Evolutionary conservation across 768 basidiomycete species (phyloP).

Genomic region (Boletus fagicola): DNA sequence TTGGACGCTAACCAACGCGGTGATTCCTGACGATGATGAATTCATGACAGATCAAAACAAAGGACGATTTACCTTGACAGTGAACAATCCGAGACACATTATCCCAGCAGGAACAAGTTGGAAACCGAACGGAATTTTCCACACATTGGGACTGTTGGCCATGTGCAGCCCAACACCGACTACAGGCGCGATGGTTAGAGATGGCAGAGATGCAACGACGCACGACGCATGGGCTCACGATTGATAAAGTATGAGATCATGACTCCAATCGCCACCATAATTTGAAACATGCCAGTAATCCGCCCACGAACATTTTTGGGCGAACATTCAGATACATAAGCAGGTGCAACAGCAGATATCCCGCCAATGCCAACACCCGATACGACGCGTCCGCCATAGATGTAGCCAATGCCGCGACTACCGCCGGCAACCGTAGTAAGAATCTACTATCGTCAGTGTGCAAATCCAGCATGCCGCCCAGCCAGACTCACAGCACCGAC

Average conservation of each 20-base stretch:
- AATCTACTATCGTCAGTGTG: conserved; percentile 40
- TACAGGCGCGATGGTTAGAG: conserved; percentile 22
- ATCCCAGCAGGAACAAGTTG: conserved; percentile 75
- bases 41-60: background rate
- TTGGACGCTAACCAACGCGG: conserved; percentile 75
- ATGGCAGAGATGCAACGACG: conserved; percentile 7
- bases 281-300: conserved; percentile 84
- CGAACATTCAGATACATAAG: conserved; percentile 83
- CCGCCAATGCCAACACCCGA: conserved; percentile 80
- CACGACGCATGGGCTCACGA: conserved; percentile 41
- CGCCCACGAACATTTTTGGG: conserved; percentile 85
- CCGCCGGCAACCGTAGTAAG: conserved; percentile 67
- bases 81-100: conserved; percentile 63
- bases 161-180: conserved; percentile 62
- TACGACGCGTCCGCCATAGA: conserved; percentile 79
- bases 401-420: conserved; percentile 56
- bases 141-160: conserved; percentile 45
- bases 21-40: conserved; percentile 51
- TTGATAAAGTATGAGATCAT: conserved; percentile 86
- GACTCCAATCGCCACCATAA: conserved; percentile 81
- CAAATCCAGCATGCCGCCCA: background rate
- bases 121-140: conserved; percentile 73
- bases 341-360: conserved; percentile 81
- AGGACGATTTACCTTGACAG: conserved; percentile 47
- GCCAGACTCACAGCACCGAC: conserved; percentile 64